Evolutionary conservation across 2,329 filamentous ascomycete genomes (phyloP).

Genomic region (Colletotrichum cuscutae): DNA sequence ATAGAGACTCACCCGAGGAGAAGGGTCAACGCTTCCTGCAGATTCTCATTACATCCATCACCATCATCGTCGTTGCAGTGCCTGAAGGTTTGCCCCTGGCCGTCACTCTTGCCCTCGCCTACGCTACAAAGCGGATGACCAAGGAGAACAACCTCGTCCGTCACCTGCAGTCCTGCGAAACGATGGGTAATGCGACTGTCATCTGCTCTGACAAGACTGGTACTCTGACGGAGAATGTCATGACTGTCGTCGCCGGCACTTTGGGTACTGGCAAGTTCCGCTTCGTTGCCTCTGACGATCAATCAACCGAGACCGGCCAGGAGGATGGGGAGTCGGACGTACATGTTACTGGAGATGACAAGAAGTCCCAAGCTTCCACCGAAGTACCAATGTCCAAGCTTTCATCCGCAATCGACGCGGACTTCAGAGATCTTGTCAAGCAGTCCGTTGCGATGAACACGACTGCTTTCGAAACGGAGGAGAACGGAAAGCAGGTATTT

Average conservation of each 20-base stretch:
- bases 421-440: slow-evolving; percentile 50
- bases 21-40: slow-evolving; percentile 69
- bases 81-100: slow-evolving; percentile 70
- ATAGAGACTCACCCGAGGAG: slow-evolving; percentile 30
- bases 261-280: slow-evolving; percentile 53
- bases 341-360: neutral
- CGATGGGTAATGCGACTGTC: slow-evolving; percentile 72
- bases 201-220: slow-evolving; percentile 76
- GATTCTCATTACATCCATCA: slow-evolving; percentile 50
- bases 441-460: slow-evolving; percentile 58
- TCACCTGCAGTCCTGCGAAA: slow-evolving; percentile 68
- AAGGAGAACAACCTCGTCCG: slow-evolving; percentile 72
- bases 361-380: neutral
- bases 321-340: slow-evolving; percentile 12
- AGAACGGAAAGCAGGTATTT: slow-evolving; percentile 54
- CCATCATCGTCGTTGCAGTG: slow-evolving; percentile 68
- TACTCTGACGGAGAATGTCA: slow-evolving; percentile 72
- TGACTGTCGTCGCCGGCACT: slow-evolving; percentile 68
- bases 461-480: slow-evolving; percentile 63
- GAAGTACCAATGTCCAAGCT: slow-evolving; percentile 27
- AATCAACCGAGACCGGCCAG: slow-evolving; percentile 15
- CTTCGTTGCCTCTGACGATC: slow-evolving; percentile 48
- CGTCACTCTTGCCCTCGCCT: slow-evolving; percentile 70
- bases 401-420: slow-evolving; percentile 42
- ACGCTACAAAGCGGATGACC: slow-evolving; percentile 71